These are phyloP conservation scores for Globisporangium barbulae DNA, from an alignment of 352 stramenopile genomes.

Conservation along the genomic window DNA sequence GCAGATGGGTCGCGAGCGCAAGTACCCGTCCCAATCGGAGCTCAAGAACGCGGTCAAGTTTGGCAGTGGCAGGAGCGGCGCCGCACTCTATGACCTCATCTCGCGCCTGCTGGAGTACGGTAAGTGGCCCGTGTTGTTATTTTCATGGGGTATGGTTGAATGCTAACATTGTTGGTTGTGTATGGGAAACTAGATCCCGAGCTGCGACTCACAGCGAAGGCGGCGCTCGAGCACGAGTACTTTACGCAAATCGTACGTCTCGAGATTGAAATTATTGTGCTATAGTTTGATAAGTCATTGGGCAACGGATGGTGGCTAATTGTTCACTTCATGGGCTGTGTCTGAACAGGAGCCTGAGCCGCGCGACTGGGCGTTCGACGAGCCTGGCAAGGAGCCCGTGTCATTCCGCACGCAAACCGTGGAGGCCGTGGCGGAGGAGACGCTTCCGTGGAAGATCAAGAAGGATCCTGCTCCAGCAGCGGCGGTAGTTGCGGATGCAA, in stretches of 20 bases:
- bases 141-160: neutral
- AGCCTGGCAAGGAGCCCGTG: conserved; percentile 83
- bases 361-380: conserved; percentile 84
- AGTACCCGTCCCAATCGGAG: conserved; percentile 81
- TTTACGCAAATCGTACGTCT: conserved; percentile 86
- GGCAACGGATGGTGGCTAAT: neutral
- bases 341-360: conserved; percentile 68
- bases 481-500: conserved; percentile 17
- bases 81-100: conserved; percentile 74
- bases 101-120: conserved; percentile 81
- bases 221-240: conserved; percentile 92
- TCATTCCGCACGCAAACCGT: conserved; percentile 84
- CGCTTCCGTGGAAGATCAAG: conserved; percentile 62
- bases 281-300: neutral
- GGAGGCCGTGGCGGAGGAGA: conserved; percentile 71
- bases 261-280: conserved; percentile 1
- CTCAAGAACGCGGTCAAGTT: conserved; percentile 86
- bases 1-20: conserved; percentile 81
- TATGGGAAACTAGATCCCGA: conserved; percentile 58
- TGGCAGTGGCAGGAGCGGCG: conserved; percentile 60
- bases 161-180: conserved; percentile 8
- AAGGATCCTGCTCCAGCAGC: conserved; percentile 32
- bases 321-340: neutral
- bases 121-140: conserved; percentile 20
- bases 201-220: conserved; percentile 87